Conservation (phyloP, 345 rosid genomes). For the Anacardium occidentale region DNA sequence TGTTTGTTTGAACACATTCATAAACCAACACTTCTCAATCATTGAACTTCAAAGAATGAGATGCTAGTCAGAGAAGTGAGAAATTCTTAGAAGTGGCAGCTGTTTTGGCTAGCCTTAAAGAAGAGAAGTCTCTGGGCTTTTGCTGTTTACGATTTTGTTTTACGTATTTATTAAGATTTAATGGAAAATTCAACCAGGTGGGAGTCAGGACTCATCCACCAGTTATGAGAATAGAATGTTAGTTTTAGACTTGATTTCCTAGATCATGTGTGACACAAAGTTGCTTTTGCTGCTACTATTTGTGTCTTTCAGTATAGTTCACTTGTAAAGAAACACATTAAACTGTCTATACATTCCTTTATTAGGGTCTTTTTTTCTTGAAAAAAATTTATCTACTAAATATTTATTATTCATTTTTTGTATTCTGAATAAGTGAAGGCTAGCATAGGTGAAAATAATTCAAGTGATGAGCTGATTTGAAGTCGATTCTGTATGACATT, state of each 20-base stretch:
- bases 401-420: not conserved
- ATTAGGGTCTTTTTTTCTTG: not conserved
- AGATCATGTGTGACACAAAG: not conserved
- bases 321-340: not conserved
- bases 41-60: not conserved
- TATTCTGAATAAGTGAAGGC: not conserved
- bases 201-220: not conserved
- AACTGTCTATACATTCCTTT: not conserved
- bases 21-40: not conserved
- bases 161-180: not conserved
- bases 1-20: not conserved
- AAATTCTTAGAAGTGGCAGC: not conserved
- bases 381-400: not conserved
- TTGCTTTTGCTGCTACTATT: not conserved
- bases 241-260: not conserved
- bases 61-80: too few relatives aligned
- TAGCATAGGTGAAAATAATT: not conserved
- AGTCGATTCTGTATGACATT: not conserved
- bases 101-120: not conserved
- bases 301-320: not conserved
- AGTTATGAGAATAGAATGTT: too few relatives aligned
- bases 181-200: not conserved
- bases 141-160: slow-evolving; percentile 9
- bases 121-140: not conserved
- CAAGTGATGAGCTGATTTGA: not conserved